Evolutionary conservation across 2,329 filamentous ascomycete genomes (phyloP), one percentile per base, ranked within the genome.

Genomic region (Fusarium clavum): DNA sequence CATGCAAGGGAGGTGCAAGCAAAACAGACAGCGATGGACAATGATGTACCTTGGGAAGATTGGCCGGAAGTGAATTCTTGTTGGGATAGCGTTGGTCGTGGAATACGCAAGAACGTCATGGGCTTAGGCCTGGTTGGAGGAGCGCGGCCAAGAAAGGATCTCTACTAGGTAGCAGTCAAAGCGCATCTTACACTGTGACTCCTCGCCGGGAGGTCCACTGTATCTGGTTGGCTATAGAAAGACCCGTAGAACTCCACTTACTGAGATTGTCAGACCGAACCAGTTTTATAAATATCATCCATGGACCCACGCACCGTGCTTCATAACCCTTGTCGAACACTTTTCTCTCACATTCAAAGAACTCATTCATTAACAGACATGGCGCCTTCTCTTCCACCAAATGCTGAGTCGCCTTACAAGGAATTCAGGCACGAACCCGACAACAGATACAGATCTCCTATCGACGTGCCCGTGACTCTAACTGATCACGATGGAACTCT

Each of bases 1-100:
- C 3, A 38, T 3, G 18, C 34, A 38, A 4, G 0, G 4, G 34
- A 38, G 34, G 0, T 0, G 0, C 34, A 38, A n/a, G 18, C 34
- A n/a, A 4, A 12, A 4, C 34, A 4, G 34, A 7, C 34, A 12
- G 34, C 34, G 18, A 38, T n/a, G 0, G 34, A 38, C 3, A 38
- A 38, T 7, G 34, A 38, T 38, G 0, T 38, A 2, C 34, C 34
- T n/a, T 38, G 34, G 18, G 0, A 38, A 1, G 34, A 38, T 7
- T 4, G 18, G 34, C 34, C 34, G 34, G 0, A n/a, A 38, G 1
- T 38, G 0, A 38, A n/a, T 38, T 38, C 18, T 12, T 38, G 0
- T n/a, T 1, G 18, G 34, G 34, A 38, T 11, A 34, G 1, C 5
- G 0, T 5, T 6, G 16, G 2, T 6, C 32, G 32, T 6, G 32